Conservation (phyloP, 2,329 filamentous ascomycete genomes). For the Colletotrichum brevisporum region DNA sequence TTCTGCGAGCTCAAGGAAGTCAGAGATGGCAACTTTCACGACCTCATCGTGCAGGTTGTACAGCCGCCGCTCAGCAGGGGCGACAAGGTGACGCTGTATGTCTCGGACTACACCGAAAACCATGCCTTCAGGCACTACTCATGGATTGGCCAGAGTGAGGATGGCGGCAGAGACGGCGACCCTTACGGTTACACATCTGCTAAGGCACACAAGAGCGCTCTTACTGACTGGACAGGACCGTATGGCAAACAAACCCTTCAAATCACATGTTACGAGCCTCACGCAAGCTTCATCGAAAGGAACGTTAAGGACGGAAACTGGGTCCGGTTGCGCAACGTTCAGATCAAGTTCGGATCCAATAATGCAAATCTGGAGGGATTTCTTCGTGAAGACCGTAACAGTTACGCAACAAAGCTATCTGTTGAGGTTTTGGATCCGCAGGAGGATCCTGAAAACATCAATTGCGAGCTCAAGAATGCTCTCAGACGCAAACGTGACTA, state of each 20-base stretch:
- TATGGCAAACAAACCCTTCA: constrained; percentile 80
- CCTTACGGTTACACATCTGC: constrained; percentile 65
- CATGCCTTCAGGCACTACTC: constrained; percentile 68
- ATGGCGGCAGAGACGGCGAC: constrained; percentile 62
- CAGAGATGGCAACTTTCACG: constrained; percentile 68
- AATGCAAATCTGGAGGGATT: constrained; percentile 77
- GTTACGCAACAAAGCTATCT: constrained; percentile 63
- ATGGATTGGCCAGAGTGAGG: constrained; percentile 48
- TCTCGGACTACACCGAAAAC: constrained; percentile 89
- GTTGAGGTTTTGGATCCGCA: constrained; percentile 65
- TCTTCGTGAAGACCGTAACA: constrained; percentile 72
- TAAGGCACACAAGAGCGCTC: constrained; percentile 40
- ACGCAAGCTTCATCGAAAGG: constrained; percentile 71
- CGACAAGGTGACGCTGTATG: constrained; percentile 74
- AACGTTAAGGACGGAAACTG: constrained; percentile 72
- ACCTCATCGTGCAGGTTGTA: constrained; percentile 81
- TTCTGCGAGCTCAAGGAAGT: constrained; percentile 77
- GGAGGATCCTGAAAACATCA: constrained; percentile 57
- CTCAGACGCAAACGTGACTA: constrained; percentile 77
- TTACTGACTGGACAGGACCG: constrained; percentile 77
- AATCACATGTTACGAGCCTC: constrained; percentile 78
- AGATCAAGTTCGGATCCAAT: constrained; percentile 71
- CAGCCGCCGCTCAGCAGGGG: constrained; percentile 58
- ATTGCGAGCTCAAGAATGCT: constrained; percentile 68
- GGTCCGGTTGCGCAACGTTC: constrained; percentile 79